phyloP scores from a whole-genome alignment of 768 basidiomycete species.

The Boletus rex-veris region DNA sequence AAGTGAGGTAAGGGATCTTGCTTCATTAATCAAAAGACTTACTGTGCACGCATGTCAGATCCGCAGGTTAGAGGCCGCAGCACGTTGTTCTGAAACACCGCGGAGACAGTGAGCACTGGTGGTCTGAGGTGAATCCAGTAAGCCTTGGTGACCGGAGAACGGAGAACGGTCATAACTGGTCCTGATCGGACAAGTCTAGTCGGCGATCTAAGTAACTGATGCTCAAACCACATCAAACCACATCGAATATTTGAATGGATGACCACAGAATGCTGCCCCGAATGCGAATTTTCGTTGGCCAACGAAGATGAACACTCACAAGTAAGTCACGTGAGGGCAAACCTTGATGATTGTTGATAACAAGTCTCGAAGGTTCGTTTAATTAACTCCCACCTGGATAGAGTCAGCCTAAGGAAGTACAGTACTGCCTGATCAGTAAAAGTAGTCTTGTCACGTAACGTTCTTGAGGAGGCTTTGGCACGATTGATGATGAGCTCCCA shows the following conservation, averaged over 20 bases:
- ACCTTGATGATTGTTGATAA: too few relatives aligned
- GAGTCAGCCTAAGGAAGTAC: background rate
- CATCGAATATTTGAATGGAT: background rate
- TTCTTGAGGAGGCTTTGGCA: too few relatives aligned
- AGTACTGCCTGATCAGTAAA: too few relatives aligned
- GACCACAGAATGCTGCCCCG: background rate
- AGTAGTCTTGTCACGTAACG: too few relatives aligned
- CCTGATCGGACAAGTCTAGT: too few relatives aligned
- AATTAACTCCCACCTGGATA: background rate
- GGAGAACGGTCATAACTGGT: too few relatives aligned
- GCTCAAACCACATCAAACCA: background rate
- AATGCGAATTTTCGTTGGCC: background rate
- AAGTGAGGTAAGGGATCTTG: background rate
- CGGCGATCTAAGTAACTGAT: too few relatives aligned
- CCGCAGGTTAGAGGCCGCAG: background rate
- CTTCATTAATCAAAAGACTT: background rate
- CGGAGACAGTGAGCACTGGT: background rate
- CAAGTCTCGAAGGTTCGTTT: background rate
- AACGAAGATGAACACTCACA: too few relatives aligned
- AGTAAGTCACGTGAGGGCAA: too few relatives aligned
- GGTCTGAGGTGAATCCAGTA: background rate
- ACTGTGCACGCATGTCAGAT: background rate
- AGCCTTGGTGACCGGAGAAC: background rate
- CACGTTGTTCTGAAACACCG: background rate
- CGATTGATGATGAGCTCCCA: too few relatives aligned